Conservation (phyloP, 176 grass and related monocot genomes). For the Echinochloa phyllopogon region DNA sequence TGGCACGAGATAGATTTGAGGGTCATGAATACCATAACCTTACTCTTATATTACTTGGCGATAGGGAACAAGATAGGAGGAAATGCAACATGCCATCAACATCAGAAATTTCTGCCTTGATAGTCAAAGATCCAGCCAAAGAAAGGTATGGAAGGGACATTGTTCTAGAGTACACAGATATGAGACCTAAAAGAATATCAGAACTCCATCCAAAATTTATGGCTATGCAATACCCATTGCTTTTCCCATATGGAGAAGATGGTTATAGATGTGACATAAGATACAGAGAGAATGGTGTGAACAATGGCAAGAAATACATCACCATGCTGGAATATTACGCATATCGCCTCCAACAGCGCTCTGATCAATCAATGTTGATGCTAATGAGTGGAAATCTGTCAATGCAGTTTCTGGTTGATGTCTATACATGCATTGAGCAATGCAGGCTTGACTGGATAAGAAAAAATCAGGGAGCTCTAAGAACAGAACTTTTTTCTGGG, state of each 20-base stretch:
- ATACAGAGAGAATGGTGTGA: not conserved
- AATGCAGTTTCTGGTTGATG: constrained; percentile 34
- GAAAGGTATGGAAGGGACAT: not conserved
- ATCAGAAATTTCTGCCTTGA: constrained; percentile 25
- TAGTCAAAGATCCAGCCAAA: constrained; percentile 18
- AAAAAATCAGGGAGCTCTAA: constrained; percentile 25
- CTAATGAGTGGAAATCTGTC: not conserved
- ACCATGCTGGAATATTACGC: constrained; percentile 15
- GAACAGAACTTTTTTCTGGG: constrained; percentile 23
- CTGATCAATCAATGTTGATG: not conserved
- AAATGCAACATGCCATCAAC: constrained; percentile 29
- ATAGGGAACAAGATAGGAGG: not conserved
- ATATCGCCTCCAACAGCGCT: constrained; percentile 10
- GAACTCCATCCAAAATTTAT: constrained; percentile 9
- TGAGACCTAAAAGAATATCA: not conserved
- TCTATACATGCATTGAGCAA: constrained; percentile 18
- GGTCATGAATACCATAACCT: constrained; percentile 4
- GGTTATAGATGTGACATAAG: not conserved
- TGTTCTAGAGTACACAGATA: not conserved
- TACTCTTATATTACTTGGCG: constrained; percentile 6
- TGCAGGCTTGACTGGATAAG: not conserved
- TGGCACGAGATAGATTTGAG: constrained; percentile 47
- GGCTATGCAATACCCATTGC: constrained; percentile 13
- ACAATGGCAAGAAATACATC: not conserved
- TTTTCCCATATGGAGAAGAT: constrained; percentile 16